Conservation (phyloP, 2,329 filamentous ascomycete genomes). For the Gaeumannomyces tritici region DNA sequence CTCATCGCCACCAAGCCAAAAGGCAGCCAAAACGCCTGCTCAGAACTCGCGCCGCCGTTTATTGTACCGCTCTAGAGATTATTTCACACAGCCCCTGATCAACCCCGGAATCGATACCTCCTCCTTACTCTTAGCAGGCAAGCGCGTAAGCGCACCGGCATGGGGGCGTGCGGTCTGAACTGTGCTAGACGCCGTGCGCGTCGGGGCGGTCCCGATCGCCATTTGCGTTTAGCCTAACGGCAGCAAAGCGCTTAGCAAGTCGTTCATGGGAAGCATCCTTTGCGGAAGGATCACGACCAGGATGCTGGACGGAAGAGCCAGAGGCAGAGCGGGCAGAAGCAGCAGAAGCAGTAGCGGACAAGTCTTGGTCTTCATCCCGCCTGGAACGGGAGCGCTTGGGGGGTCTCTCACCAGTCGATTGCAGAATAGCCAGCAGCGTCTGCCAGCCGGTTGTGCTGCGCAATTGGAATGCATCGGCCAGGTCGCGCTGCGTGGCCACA, state of each 20-base stretch:
- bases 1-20: background rate
- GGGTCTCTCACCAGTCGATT: constrained; percentile 95
- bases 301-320: constrained; percentile 14
- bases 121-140: background rate
- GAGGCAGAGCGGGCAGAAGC: constrained; percentile 8
- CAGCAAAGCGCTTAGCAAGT: constrained; percentile 58
- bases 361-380: background rate
- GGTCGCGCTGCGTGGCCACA: constrained; percentile 72
- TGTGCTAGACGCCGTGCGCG: background rate
- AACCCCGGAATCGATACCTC: background rate
- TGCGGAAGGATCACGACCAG: constrained; percentile 15
- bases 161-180: background rate
- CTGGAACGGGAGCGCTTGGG: constrained; percentile 55
- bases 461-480: constrained; percentile 72
- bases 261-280: constrained; percentile 29
- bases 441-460: constrained; percentile 87
- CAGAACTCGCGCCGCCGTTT: background rate
- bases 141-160: background rate
- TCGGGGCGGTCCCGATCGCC: constrained; percentile 9
- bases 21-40: background rate
- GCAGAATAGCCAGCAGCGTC: constrained; percentile 83
- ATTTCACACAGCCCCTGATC: background rate
- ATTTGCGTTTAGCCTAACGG: constrained; percentile 47
- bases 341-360: background rate
- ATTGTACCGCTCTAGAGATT: background rate